Percentiles rank a stretch among this genome's conserved stretches.
Conservation (phyloP, 441 rosid species). For the Mallotus japonicus region DNA sequence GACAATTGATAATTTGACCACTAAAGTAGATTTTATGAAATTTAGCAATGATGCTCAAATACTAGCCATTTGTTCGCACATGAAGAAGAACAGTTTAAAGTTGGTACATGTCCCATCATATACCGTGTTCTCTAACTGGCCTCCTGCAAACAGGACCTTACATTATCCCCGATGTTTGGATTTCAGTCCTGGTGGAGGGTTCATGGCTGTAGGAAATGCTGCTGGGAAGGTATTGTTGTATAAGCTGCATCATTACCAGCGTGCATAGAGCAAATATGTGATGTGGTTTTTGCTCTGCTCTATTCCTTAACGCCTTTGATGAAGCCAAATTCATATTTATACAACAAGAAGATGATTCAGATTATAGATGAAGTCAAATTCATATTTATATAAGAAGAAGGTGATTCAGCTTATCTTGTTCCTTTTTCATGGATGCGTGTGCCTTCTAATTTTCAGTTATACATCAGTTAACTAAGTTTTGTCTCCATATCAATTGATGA, state of each 20-base stretch:
- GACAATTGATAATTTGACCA: slow-evolving; percentile 74
- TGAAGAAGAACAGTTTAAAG: slow-evolving; percentile 73
- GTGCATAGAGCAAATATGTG: slow-evolving; percentile 41
- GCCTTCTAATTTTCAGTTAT: not conserved
- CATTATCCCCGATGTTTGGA: slow-evolving; percentile 73
- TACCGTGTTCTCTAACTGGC: slow-evolving; percentile 86
- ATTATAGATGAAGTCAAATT: not conserved
- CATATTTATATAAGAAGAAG: not conserved
- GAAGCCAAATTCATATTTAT: slow-evolving; percentile 1
- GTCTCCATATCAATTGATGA: not conserved
- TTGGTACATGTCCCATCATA: slow-evolving; percentile 69
- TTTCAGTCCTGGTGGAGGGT: slow-evolving; percentile 92
- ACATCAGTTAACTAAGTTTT: not conserved
- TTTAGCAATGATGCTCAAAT: slow-evolving; percentile 78
- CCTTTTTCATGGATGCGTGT: not conserved
- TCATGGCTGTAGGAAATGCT: slow-evolving; percentile 85
- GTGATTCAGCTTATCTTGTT: not conserved
- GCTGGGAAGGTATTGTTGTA: slow-evolving; percentile 78
- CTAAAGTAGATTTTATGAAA: slow-evolving; percentile 73
- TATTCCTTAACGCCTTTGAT: not conserved
- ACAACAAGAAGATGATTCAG: not conserved
- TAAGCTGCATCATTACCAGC: slow-evolving; percentile 76
- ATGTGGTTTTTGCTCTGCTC: not conserved
- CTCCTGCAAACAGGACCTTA: slow-evolving; percentile 49
- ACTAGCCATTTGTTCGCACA: slow-evolving; percentile 74